Base-by-base conservation (phyloP, 2,329 filamentous ascomycete species). In the Alternaria incomplexa region DNA sequence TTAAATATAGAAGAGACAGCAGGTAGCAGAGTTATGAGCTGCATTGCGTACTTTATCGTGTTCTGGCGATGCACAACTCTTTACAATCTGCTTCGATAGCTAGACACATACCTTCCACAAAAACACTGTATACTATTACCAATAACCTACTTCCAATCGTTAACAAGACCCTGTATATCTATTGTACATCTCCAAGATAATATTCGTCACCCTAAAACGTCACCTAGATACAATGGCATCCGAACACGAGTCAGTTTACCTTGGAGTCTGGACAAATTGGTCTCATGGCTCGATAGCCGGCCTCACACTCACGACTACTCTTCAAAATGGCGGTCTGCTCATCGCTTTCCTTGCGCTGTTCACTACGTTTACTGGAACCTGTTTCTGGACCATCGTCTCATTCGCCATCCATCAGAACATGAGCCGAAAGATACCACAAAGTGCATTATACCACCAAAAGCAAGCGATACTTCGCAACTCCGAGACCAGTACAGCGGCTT, bases 381-480 rank as follows among this genome's bases (percentile, higher is more conserved):
- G 71, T 54, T 73, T 80, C 28, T 79, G 73, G 71, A 61, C 68
- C n/a, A 72, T 79, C 11, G 25, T 69, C 17, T 73, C 70, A 11
- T 79, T 75, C 43, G 30, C 48, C 6, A 47, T 77, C 5, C 32
- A 36, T 36, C 32, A 36, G 2, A 36, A 36, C 32, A 36, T 36
- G 2, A 36, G 32, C 4, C 32, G 32, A 2, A 36, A n/a, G 1
- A 56, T 50, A 17, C 52, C 71, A 9, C 69, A 73, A 51, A 74
- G 77, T 55, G 74, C 68, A 4, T 48, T 79, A 2, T 69, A 78
- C 47, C 72, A 79, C 45, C 77, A 77, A 43, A 69, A 71, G 32
- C 78, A 81, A 60, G 67, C 74, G 0, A 72, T 79, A 11, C 64
- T 81, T 13, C 73, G 76, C 5, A 80, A 79, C 51, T 70, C 69